Evolutionary conservation across 257 asterid genomes (phyloP), one percentile per base, ranked within the genome.

Genomic region (Primulina huaijiensis): DNA sequence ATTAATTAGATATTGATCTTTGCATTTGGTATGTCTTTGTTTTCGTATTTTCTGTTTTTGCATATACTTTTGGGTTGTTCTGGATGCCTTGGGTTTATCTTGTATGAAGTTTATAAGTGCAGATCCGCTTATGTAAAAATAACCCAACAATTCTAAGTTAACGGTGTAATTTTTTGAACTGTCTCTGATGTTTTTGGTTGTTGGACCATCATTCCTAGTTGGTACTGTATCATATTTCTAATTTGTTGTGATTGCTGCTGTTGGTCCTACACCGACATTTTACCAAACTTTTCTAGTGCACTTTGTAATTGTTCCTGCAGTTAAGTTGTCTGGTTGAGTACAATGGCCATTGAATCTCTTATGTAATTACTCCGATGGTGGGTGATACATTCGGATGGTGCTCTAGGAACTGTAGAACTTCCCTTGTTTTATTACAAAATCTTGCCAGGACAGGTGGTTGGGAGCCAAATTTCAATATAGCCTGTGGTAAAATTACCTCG

Each of bases 261-360:
- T 71, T 67, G 74, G 55, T 70, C 30, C 40, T 52, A 46, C 62
- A 20, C 20, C 10, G 68, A 73, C 71, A 62, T 50, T 55, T 72
- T 59, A 72, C 82, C 79, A 72, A 70, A 74, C 72, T 62, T 67
- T 69, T 46, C 65, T 68, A 78, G 75, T 71, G 72, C 58, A 60
- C 20, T 37, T 9, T 72, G 82, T 19, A 53, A 70, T 19, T 25
- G 57, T 63, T 71, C 74, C 52, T 43, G 75, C 60, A 56, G 81
- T 75, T 80, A 53, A 72, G 64, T n/a, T 73, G 80, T 80, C 76
- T 14, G 27, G 71, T 55, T 62, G 9, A 75, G 75, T 43, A 70
- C 17, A 30, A 21, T 62, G 65, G 43, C 57, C 21, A 17, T 50
- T 50, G 5, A 0, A 50, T 17, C 57, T 50, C 57, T 46, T 14